These are phyloP conservation scores for Trichocladium uniseriatum DNA, from an alignment of 495 filamentous ascomycete species.

Conservation along the genomic window DNA sequence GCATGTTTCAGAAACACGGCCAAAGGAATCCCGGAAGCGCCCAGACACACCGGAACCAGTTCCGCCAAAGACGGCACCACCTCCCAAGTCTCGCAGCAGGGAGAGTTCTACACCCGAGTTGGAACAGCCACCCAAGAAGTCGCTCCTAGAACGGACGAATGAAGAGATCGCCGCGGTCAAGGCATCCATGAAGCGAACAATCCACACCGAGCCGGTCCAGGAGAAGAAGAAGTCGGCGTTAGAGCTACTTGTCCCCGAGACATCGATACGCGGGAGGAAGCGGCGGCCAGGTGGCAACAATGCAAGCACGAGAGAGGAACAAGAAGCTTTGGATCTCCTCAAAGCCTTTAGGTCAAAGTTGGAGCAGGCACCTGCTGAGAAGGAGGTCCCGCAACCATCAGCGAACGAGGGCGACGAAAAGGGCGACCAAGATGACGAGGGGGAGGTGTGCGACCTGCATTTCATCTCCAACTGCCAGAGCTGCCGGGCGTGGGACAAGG, in stretches of 20 bases:
- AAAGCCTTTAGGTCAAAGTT: conserved; percentile 73
- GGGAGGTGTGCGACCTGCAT: conserved; percentile 69
- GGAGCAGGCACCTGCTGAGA: conserved; percentile 48
- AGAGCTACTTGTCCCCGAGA: conserved; percentile 77
- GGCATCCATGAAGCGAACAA: conserved; percentile 80
- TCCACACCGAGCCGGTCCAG: conserved; percentile 47
- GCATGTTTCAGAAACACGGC: conserved; percentile 11
- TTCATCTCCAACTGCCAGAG: conserved; percentile 91
- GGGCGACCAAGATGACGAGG: conserved; percentile 26
- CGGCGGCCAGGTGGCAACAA: conserved; percentile 48
- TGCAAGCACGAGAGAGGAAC: conserved; percentile 42
- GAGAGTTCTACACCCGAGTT: conserved; percentile 1
- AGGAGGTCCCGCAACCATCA: conserved; percentile 23
- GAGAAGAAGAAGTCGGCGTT: conserved; percentile 57
- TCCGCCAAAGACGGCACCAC: conserved; percentile 16
- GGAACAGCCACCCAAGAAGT: conserved; percentile 31
- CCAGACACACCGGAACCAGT: conserved; percentile 14
- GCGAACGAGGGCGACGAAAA: conserved; percentile 20
- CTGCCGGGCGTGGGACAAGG: conserved; percentile 69
- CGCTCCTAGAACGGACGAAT: conserved; percentile 58
- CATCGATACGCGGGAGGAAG: conserved; percentile 69
- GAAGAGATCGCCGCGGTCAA: conserved; percentile 86
- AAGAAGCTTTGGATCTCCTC: conserved; percentile 54
- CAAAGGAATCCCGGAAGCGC: conserved; percentile 19
- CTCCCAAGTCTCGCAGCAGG: not conserved